Evolutionary conservation across 164 flowering plant genomes (phyloP).

Genomic region (Vitis labrusca): DNA sequence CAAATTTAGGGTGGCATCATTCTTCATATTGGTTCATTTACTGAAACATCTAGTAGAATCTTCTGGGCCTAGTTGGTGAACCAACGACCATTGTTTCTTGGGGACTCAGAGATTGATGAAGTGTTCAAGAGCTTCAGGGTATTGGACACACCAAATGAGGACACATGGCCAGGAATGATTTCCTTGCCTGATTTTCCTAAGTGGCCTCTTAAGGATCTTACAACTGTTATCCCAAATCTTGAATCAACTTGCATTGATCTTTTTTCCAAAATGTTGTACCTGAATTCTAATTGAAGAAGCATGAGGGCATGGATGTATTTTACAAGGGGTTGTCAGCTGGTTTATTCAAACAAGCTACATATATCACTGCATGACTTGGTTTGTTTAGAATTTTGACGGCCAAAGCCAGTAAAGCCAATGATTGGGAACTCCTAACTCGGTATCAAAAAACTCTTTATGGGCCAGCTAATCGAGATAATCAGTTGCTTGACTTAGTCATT

Average conservation of each 20-base stretch:
- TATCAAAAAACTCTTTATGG: constrained; percentile 97
- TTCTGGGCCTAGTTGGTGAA: constrained; percentile 48
- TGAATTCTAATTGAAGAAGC: no score
- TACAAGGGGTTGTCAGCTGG: no score
- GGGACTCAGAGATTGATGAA: constrained; percentile 98
- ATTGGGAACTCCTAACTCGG: constrained; percentile 88
- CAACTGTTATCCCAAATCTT: constrained; percentile 70
- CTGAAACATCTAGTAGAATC: constrained; percentile 41
- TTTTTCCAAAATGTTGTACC: constrained; percentile 27
- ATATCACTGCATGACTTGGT: background rate
- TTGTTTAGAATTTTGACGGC: constrained; percentile 69
- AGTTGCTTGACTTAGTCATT: no score
- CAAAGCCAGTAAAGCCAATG: constrained; percentile 92
- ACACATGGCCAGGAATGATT: constrained; percentile 92
- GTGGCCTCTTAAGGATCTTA: constrained; percentile 80
- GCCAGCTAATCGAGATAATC: no score
- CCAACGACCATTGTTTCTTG: constrained; percentile 90
- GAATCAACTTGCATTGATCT: constrained; percentile 84
- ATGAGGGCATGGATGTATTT: no score
- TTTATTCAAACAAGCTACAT: no score
- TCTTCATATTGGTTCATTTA: constrained; percentile 79
- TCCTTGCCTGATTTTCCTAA: constrained; percentile 91
- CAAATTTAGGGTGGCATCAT: constrained; percentile 87
- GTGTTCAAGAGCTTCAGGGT: constrained; percentile 90
- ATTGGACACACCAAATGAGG: constrained; percentile 90